Evolutionary conservation across 1,139 yeast species (phyloP), one percentile per base, ranked within the genome.

Genomic region (Trichomonascaceae sp.): DNA sequence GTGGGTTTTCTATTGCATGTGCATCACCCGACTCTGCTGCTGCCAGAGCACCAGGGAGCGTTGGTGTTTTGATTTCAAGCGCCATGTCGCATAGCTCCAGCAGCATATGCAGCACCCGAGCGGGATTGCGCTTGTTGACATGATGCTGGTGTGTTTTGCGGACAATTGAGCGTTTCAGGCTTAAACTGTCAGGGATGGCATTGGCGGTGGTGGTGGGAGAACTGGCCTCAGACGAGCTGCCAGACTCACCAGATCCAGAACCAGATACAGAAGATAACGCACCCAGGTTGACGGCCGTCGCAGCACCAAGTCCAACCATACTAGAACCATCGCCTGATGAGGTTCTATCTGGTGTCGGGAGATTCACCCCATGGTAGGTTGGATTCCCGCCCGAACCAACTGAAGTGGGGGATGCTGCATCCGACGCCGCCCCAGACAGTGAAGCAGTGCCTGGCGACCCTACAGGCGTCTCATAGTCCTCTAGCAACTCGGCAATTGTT

Each of bases 61-160:
- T 60, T 1, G 64, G 64, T 2, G 82, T 79, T 45, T 80, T 82
- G 13, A 85, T 71, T 29, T 69, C 65, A 16, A 82, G 59, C 0
- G 94, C 89, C 44, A 76, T 78, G 38, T 82, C 87, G 50, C 92
- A 76, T 35, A 79, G 62, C 27, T 79, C 85, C 5, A 71, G 53
- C 26, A 85, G 53, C 42, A 71, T 57, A 36, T 75, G 79, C 38
- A 82, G 57, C 26, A 78, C 68, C 28, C 79, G 79, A 44, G 76
- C 68, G 0, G 89, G 92, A 42, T 20, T 20, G 9, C 23, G 23
- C 6, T 6, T 8, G 11, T 6, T 8, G 11, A 11, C 6, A 20
- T 20, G 23, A 6, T 11, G 23, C 6, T 11, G 6, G 11, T 20
- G 11, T 20, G 9, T 20, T 8, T 11, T 11, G 6, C 11, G 6